Percentiles rank a stretch among this genome's conserved stretches.
Conservation (phyloP, 352 stramenopile species). For the Phytopythium sindhum region DNA sequence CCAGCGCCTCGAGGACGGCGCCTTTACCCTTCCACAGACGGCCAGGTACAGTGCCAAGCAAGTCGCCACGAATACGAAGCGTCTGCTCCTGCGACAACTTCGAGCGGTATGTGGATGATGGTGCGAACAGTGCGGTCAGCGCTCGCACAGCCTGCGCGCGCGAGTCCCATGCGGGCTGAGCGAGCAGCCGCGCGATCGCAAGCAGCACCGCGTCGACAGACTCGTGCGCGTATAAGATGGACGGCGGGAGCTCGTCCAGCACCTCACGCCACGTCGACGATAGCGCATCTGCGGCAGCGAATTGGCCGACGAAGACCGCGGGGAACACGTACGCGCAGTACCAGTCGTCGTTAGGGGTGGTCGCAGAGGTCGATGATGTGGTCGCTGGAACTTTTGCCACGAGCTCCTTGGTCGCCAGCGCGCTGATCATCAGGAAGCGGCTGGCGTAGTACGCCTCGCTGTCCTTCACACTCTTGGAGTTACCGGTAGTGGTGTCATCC, state of each 20-base stretch:
- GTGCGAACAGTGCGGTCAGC: constrained; percentile 52
- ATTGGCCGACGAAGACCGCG: constrained; percentile 73
- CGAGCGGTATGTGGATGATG: constrained; percentile 33
- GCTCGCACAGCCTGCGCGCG: constrained; percentile 63
- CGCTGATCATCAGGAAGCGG: constrained; percentile 68
- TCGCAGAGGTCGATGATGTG: constrained; percentile 26
- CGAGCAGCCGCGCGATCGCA: constrained; percentile 42
- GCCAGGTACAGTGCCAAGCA: constrained; percentile 55
- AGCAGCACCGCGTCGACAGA: constrained; percentile 46
- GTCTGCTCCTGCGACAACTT: constrained; percentile 41
- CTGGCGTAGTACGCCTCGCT: constrained; percentile 35
- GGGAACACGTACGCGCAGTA: constrained; percentile 69
- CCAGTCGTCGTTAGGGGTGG: constrained; percentile 41
- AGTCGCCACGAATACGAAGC: constrained; percentile 43
- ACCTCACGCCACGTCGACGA: constrained; percentile 52
- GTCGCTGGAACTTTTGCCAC: constrained; percentile 58
- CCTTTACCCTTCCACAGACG: constrained; percentile 77
- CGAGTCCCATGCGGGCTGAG: constrained; percentile 75
- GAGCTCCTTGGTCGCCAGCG: constrained; percentile 63
- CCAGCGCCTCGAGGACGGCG: constrained; percentile 66
- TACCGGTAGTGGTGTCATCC: constrained; percentile 4
- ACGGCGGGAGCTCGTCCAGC: constrained; percentile 63
- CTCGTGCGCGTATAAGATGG: constrained; percentile 42
- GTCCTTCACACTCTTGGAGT: constrained; percentile 11
- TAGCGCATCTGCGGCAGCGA: constrained; percentile 42